Conservation (phyloP, 2,329 filamentous ascomycete species). For the Fusarium globosum region DNA sequence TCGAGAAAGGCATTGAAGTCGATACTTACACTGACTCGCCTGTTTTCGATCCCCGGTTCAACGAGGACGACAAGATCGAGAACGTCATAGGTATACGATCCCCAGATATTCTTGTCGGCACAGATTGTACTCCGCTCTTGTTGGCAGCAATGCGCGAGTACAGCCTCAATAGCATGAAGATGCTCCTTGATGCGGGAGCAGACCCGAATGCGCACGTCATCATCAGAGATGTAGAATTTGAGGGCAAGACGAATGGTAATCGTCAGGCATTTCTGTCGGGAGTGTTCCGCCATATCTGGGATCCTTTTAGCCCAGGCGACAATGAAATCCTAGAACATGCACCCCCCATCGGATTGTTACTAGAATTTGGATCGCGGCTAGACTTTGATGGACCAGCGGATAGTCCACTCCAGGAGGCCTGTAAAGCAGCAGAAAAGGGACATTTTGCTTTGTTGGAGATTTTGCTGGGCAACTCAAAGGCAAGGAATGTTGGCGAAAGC, state of each 20-base stretch:
- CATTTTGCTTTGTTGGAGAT: constrained; percentile 1
- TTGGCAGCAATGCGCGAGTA: background rate
- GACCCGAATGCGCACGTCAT: background rate
- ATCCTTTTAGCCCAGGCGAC: background rate
- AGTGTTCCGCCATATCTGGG: constrained; percentile 1
- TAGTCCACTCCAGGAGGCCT: constrained; percentile 11
- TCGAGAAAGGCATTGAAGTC: constrained; percentile 1
- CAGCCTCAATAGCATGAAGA: background rate
- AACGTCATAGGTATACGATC: background rate
- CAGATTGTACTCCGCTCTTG: constrained; percentile 15
- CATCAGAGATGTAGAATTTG: background rate
- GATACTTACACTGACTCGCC: constrained; percentile 6
- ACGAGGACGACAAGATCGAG: background rate
- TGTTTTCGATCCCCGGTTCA: background rate
- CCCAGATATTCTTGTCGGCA: background rate
- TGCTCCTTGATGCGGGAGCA: constrained; percentile 6
- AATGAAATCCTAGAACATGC: background rate
- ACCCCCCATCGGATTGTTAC: constrained; percentile 1
- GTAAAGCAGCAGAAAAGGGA: background rate
- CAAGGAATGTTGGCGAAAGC: background rate
- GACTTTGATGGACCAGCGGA: background rate
- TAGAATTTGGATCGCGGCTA: constrained; percentile 7
- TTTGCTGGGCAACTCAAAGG: background rate
- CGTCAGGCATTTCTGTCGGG: constrained; percentile 11
- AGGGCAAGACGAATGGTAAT: background rate